These are phyloP conservation scores for Schizosaccharomyces pombe DNA, from an alignment of 805 yeast species.

Conservation along the genomic window DNA sequence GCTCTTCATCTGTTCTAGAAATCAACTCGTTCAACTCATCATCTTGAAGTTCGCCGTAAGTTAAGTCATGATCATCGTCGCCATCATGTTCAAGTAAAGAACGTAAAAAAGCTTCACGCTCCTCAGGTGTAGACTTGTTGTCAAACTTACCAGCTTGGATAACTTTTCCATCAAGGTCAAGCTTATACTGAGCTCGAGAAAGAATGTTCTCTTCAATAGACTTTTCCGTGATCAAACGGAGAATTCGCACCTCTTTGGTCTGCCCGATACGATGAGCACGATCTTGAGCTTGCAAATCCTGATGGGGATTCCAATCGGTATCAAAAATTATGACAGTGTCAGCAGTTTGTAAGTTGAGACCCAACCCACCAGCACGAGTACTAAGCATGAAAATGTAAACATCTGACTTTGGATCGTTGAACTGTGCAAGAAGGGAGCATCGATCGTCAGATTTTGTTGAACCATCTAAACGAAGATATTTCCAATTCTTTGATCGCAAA, in stretches of 20 bases:
- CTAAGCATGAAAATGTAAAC: conserved; percentile 73
- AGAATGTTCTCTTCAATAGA: conserved; percentile 86
- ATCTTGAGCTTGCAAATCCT: conserved; percentile 95
- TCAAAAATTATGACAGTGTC: conserved; percentile 94
- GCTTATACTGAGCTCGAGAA: conserved; percentile 78
- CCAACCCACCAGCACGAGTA: conserved; percentile 95
- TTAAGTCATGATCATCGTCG: conserved; percentile 27
- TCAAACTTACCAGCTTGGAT: conserved; percentile 97
- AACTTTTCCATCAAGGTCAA: conserved; percentile 92
- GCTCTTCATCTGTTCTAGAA: conserved; percentile 58
- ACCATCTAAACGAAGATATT: conserved; percentile 82
- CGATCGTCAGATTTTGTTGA: conserved; percentile 89
- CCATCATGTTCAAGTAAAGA: conserved; percentile 72
- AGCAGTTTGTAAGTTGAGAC: conserved; percentile 85
- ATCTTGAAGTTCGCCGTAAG: conserved; percentile 47
- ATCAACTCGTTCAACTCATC: conserved; percentile 66
- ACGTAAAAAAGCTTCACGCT: conserved; percentile 81
- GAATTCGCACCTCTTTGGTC: conserved; percentile 82
- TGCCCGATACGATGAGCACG: conserved; percentile 98
- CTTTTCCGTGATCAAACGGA: conserved; percentile 73
- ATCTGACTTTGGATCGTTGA: conserved; percentile 69
- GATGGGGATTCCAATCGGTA: conserved; percentile 98
- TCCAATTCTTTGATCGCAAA: conserved; percentile 44
- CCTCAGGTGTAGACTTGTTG: conserved; percentile 87
- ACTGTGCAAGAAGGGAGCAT: conserved; percentile 45